Percentiles rank a stretch among this genome's conserved stretches.
phyloP scores from a whole-genome alignment of 1,139 yeast species.

The Hemisphaericaspora subhashii region DNA sequence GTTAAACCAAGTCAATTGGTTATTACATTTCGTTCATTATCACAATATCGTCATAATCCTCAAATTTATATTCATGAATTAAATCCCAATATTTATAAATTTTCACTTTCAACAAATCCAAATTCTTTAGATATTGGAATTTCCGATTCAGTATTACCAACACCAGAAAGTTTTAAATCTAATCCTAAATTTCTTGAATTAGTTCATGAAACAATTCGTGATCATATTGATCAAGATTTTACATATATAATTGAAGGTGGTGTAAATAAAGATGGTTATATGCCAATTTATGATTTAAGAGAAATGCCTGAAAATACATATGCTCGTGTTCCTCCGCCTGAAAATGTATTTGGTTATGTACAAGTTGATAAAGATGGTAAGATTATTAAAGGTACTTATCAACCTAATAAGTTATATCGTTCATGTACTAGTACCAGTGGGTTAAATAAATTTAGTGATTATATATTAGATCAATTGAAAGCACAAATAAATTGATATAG shows the following conservation, averaged over 20 bases:
- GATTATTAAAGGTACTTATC: slow-evolving; percentile 57
- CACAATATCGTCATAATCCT: slow-evolving; percentile 21
- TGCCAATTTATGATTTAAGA: slow-evolving; percentile 75
- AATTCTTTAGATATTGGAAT: slow-evolving; percentile 34
- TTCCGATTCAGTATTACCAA: slow-evolving; percentile 15
- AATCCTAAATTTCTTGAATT: slow-evolving; percentile 30
- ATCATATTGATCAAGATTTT: slow-evolving; percentile 47
- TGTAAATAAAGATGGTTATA: slow-evolving; percentile 55
- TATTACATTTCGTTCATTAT: slow-evolving; percentile 8
- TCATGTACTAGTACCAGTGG: slow-evolving; percentile 57
- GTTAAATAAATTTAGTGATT: slow-evolving; percentile 56
- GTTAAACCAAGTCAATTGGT: too few relatives aligned
- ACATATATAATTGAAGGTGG: slow-evolving; percentile 63
- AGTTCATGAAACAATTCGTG: slow-evolving; percentile 28
- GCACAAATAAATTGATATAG: slow-evolving; percentile 18
- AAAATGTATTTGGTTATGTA: slow-evolving; percentile 71
- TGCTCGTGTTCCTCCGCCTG: slow-evolving; percentile 72
- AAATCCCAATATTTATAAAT: slow-evolving; percentile 13
- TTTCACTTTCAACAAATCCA: slow-evolving; percentile 19
- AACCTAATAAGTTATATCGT: slow-evolving; percentile 61
- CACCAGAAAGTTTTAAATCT: slow-evolving; percentile 25
- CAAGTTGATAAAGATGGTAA: slow-evolving; percentile 56
- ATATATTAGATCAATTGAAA: slow-evolving; percentile 44
- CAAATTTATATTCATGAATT: slow-evolving; percentile 28
- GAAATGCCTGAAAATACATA: slow-evolving; percentile 64